Conservation (phyloP, 139 green algal genomes). For the Mesostigma viride region DNA sequence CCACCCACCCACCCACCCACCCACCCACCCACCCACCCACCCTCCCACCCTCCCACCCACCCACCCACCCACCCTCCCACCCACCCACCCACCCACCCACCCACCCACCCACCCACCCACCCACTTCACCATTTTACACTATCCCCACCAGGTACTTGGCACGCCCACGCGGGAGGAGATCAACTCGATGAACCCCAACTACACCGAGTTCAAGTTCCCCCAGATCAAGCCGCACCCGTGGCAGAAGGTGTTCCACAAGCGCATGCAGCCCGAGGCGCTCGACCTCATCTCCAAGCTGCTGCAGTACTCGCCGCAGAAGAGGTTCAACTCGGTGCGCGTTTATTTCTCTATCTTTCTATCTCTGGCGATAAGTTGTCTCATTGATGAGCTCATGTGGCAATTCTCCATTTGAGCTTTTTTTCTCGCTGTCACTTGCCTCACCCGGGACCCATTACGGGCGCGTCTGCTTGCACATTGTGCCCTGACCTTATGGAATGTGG, state of each 20-base stretch:
- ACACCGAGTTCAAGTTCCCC: constrained; percentile 98
- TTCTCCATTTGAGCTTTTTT: not conserved
- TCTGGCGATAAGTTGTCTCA: not conserved
- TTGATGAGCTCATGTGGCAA: not conserved
- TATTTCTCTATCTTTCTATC: not conserved
- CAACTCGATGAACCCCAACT: constrained; percentile 98
- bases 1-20: too few species aligned
- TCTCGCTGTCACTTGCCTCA: too few species aligned
- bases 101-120: too few species aligned
- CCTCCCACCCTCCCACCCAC: too few species aligned
- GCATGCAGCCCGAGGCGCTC: constrained; percentile 76
- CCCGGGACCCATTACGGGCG: too few species aligned
- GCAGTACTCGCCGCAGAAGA: constrained; percentile 74
- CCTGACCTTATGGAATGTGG: too few species aligned
- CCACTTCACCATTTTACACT: too few species aligned
- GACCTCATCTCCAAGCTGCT: constrained; percentile 86
- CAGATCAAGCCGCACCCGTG: constrained; percentile 94
- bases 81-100: too few species aligned
- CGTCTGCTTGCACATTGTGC: too few species aligned
- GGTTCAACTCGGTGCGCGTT: constrained; percentile 46
- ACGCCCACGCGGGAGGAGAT: constrained; percentile 92
- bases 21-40: too few species aligned
- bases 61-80: too few species aligned
- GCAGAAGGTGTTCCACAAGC: constrained; percentile 85
- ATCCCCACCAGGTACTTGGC: constrained; percentile 47